Conservation (phyloP, 2,329 filamentous ascomycete genomes). For the Hypoxylon sp. region DNA sequence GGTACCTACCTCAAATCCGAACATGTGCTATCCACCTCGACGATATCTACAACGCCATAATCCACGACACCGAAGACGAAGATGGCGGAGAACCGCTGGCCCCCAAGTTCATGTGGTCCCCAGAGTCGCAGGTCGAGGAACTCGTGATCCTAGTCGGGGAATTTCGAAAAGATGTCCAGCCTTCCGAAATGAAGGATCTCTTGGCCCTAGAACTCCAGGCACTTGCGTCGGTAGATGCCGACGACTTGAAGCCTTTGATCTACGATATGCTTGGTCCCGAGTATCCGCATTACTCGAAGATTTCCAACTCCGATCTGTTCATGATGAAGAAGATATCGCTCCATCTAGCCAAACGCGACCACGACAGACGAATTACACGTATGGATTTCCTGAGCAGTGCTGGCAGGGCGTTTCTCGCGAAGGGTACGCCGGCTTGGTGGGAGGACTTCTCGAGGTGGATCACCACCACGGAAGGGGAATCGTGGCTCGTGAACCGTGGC, state of each 20-base stretch:
- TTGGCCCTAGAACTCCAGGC: too few species aligned
- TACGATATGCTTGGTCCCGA: background rate
- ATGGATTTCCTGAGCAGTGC: background rate
- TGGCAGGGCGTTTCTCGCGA: constrained; percentile 8
- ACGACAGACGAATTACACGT: background rate
- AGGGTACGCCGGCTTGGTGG: constrained; percentile 5
- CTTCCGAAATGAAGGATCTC: constrained; percentile 23
- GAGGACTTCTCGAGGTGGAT: constrained; percentile 24
- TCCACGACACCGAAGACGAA: background rate
- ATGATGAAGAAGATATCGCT: constrained; percentile 19
- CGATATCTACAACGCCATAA: constrained; percentile 9
- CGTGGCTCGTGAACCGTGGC: constrained; percentile 16
- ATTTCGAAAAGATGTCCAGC: constrained; percentile 18
- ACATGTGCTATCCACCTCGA: constrained; percentile 22
- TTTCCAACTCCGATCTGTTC: constrained; percentile 4
- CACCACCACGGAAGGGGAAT: constrained; percentile 8
- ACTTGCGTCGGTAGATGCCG: background rate
- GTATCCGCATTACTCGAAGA: background rate
- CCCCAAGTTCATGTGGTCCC: constrained; percentile 3
- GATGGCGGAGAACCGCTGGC: background rate
- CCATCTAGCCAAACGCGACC: background rate
- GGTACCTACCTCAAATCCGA: background rate
- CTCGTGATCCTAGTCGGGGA: constrained; percentile 25
- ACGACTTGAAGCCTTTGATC: too few species aligned
- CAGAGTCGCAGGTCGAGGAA: constrained; percentile 15